These are phyloP conservation scores for Russula virescens DNA, from an alignment of 768 basidiomycete genomes.

Conservation along the genomic window DNA sequence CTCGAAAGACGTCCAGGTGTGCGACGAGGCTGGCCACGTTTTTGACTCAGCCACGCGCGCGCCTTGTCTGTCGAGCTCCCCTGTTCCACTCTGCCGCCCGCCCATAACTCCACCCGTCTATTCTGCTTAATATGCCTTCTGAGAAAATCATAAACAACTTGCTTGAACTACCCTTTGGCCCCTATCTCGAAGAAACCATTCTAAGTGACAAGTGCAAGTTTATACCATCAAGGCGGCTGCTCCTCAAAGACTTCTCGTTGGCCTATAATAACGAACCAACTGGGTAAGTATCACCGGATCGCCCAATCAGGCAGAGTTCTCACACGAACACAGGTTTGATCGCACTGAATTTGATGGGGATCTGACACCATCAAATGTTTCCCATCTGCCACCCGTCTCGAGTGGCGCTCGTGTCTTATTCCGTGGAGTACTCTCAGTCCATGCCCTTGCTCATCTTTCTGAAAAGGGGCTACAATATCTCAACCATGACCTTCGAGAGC, in stretches of 20 bases:
- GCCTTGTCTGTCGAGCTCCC: too few species aligned
- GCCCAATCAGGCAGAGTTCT: background rate
- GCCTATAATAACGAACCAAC: constrained; percentile 4
- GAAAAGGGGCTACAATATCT: constrained; percentile 38
- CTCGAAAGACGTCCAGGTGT: background rate
- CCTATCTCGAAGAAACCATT: constrained; percentile 31
- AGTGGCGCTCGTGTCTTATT: constrained; percentile 36
- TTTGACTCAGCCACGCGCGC: background rate
- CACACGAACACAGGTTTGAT: constrained; percentile 8
- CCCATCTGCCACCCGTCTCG: background rate
- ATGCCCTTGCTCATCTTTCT: constrained; percentile 45
- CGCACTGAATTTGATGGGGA: constrained; percentile 9
- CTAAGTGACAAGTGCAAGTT: constrained; percentile 26
- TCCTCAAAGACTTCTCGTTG: constrained; percentile 14
- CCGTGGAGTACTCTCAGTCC: constrained; percentile 46
- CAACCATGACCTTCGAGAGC: constrained; percentile 39
- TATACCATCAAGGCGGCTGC: background rate
- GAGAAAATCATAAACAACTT: background rate
- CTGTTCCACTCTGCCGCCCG: too few species aligned
- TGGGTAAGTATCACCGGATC: constrained; percentile 8
- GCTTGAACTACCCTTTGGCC: constrained; percentile 30
- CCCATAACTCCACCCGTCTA: too few species aligned
- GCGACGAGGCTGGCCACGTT: background rate
- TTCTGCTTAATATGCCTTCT: background rate
- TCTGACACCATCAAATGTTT: background rate